A percentile compares a stretch with the other conserved stretches of the same genome.
Evolutionary conservation across 768 basidiomycete genomes (phyloP).

Genomic region (Cytidiella melzeri): DNA sequence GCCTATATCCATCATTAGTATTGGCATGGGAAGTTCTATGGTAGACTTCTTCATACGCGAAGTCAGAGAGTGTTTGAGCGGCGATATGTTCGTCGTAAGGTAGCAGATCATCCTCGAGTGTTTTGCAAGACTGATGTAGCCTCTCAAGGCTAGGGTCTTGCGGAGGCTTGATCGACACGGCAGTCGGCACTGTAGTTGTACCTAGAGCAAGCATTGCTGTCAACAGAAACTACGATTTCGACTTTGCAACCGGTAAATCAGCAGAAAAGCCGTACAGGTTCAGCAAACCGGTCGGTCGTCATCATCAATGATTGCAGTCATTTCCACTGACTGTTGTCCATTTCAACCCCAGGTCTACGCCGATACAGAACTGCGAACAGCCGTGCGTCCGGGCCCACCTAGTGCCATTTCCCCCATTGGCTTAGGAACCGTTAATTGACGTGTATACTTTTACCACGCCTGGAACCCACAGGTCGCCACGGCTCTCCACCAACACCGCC

Average conservation of each 20-base stretch:
- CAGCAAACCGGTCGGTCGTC: conserved; percentile 51
- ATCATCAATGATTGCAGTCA: conserved; percentile 2
- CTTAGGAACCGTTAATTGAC: neutral
- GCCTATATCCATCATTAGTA: conserved; percentile 69
- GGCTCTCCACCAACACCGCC: conserved; percentile 40
- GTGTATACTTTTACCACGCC: neutral
- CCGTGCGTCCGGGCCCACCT: conserved; percentile 33
- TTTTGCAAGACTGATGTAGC: neutral
- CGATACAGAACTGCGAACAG: conserved; percentile 45
- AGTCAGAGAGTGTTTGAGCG: conserved; percentile 64
- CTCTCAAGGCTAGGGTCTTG: conserved; percentile 70
- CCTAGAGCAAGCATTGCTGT: conserved; percentile 65
- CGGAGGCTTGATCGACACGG: conserved; percentile 60
- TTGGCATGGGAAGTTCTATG: conserved; percentile 80
- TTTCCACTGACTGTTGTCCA: conserved; percentile 10
- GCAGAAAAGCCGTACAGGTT: conserved; percentile 54
- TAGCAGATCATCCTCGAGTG: conserved; percentile 18
- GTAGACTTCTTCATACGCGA: conserved; percentile 86
- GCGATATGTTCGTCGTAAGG: conserved; percentile 52
- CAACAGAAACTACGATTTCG: conserved; percentile 70
- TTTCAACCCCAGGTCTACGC: conserved; percentile 50
- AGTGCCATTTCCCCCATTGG: neutral
- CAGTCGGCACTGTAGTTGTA: conserved; percentile 72
- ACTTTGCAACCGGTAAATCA: conserved; percentile 46
- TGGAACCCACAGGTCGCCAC: conserved; percentile 9